Conservation (phyloP, 179 eudicot genomes). For the Silene coronaria region DNA sequence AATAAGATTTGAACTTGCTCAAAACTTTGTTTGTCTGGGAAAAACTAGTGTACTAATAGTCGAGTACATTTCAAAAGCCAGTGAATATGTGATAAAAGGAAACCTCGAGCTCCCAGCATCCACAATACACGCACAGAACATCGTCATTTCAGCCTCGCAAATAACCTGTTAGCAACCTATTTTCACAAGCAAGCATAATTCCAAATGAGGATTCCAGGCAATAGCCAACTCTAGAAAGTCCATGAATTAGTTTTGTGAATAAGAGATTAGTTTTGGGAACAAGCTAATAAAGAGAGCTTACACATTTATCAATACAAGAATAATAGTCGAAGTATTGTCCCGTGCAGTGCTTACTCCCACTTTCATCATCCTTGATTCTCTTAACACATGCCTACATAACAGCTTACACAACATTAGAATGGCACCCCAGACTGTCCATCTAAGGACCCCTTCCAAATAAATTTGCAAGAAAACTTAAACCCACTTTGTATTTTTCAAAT, state of each 20-base stretch:
- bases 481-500: too few species aligned
- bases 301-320: constrained; percentile 66
- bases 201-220: not conserved
- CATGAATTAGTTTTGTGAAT: not conserved
- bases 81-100: not conserved
- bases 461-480: not conserved
- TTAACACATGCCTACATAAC: constrained; percentile 49
- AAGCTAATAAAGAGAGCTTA: constrained; percentile 26
- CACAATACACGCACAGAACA: not conserved
- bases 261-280: not conserved
- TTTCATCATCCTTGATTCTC: constrained; percentile 58
- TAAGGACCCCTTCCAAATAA: not conserved
- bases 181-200: constrained; percentile 2
- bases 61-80: constrained; percentile 1
- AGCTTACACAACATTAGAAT: not conserved
- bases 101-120: constrained; percentile 2
- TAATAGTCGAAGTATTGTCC: constrained; percentile 76
- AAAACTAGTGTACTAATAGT: not conserved
- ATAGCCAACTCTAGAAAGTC: not conserved
- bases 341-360: constrained; percentile 68
- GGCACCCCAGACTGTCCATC: not conserved
- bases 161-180: constrained; percentile 50
- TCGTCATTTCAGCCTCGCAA: constrained; percentile 39
- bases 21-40: constrained; percentile 2
- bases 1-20: not conserved